phyloP scores from a whole-genome alignment of 495 filamentous ascomycete species.

The Penicillium samsonianum region DNA sequence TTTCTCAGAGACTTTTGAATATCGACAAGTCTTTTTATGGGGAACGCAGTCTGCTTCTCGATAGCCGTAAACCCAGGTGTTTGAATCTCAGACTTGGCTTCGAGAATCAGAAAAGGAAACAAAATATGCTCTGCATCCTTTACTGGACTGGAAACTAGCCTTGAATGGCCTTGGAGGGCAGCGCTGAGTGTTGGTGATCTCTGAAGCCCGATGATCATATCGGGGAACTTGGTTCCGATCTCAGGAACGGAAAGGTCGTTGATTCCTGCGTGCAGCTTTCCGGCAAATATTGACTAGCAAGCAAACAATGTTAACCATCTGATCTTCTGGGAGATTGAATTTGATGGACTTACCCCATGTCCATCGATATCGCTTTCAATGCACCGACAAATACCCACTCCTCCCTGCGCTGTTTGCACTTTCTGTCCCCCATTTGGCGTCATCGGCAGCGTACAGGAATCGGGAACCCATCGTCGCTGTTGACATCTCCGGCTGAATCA shows the following conservation, averaged over 20 bases:
- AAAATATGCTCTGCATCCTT: background rate
- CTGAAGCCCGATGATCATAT: background rate
- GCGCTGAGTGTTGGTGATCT: background rate
- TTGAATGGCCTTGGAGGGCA: background rate
- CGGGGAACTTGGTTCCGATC: background rate
- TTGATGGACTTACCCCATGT: background rate
- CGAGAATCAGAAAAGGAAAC: background rate
- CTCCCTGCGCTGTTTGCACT: background rate
- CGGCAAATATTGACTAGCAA: background rate
- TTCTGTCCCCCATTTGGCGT: background rate
- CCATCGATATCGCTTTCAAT: background rate
- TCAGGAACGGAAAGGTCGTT: background rate
- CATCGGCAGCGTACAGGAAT: background rate
- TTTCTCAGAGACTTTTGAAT: constrained; percentile 1
- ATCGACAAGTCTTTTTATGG: background rate
- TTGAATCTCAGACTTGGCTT: constrained; percentile 1
- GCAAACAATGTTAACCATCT: background rate
- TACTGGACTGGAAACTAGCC: background rate
- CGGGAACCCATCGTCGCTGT: background rate
- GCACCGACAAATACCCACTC: background rate
- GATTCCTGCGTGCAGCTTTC: background rate
- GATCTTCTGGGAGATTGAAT: background rate
- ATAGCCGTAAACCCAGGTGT: constrained; percentile 1
- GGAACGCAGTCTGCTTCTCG: background rate
- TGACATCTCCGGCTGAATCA: background rate